phyloP scores from a whole-genome alignment of 2,329 filamentous ascomycete species.

The Curvularia eragrostidis region DNA sequence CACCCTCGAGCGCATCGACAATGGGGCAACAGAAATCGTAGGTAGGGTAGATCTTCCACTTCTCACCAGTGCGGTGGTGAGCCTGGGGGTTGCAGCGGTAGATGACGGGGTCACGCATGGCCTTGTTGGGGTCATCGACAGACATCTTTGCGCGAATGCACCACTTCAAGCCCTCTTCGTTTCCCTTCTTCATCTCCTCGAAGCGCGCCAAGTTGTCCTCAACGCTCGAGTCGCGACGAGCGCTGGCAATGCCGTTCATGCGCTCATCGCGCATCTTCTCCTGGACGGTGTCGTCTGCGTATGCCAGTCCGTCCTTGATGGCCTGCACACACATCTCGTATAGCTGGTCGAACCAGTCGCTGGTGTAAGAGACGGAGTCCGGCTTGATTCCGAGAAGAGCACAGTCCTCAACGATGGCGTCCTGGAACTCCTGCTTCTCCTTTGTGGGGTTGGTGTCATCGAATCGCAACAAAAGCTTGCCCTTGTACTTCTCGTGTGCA shows the following conservation, averaged over 20 bases:
- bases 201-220: conserved; percentile 88
- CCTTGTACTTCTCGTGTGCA: conserved; percentile 89
- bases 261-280: conserved; percentile 87
- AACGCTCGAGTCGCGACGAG: conserved; percentile 75
- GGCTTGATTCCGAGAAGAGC: conserved; percentile 90
- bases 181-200: conserved; percentile 90
- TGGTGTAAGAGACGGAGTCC: conserved; percentile 86
- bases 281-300: conserved; percentile 92
- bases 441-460: conserved; percentile 98
- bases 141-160: conserved; percentile 96
- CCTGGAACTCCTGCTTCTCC: conserved; percentile 95
- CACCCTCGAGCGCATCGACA: conserved; percentile 79
- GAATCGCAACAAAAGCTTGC: conserved; percentile 88
- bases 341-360: conserved; percentile 92
- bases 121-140: conserved; percentile 90
- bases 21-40: conserved; percentile 88
- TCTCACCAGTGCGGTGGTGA: conserved; percentile 79
- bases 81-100: conserved; percentile 83
- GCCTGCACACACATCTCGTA: conserved; percentile 85
- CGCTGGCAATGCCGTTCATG: conserved; percentile 82
- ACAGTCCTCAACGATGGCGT: conserved; percentile 91
- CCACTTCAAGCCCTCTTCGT: conserved; percentile 78
- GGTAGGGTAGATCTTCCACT: conserved; percentile 86
- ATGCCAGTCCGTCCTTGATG: conserved; percentile 86
- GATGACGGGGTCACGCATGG: conserved; percentile 94